phyloP scores from a whole-genome alignment of 1,284 basidiomycete genomes.

The Trichosporon sp. region DNA sequence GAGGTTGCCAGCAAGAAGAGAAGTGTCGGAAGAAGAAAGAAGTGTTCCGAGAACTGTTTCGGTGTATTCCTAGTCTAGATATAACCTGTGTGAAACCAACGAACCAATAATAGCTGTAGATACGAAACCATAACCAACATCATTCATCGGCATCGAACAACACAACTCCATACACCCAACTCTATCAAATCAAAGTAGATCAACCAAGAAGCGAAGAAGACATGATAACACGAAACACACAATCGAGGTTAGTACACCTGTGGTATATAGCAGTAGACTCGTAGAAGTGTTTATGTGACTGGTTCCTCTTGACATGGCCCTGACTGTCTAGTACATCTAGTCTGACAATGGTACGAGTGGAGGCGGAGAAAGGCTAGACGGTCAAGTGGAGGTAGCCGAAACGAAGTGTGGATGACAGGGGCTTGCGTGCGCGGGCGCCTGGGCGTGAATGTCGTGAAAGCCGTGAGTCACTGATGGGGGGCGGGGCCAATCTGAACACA shows the following conservation, averaged over 20 bases:
- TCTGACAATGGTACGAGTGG: background rate
- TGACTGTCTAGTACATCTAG: background rate
- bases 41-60: constrained; percentile 58
- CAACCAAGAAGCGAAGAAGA: constrained; percentile 1
- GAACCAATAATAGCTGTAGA: constrained; percentile 10
- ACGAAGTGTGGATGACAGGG: background rate
- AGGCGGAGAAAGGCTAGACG: background rate
- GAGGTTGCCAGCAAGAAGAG: constrained; percentile 45
- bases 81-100: constrained; percentile 47
- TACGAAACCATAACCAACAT: background rate
- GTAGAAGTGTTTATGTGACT: constrained; percentile 12
- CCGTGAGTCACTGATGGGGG: constrained; percentile 4
- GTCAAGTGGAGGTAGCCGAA: background rate
- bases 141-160: background rate
- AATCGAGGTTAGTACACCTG: background rate
- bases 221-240: constrained; percentile 2
- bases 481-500: background rate
- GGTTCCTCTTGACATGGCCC: background rate
- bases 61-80: constrained; percentile 43
- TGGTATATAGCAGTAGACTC: constrained; percentile 10
- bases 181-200: background rate
- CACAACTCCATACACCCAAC: background rate
- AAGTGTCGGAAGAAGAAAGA: constrained; percentile 38
- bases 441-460: background rate
- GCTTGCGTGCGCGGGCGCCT: background rate